Base-by-base conservation (phyloP, 106 monocot species). In the Amphibolis antarctica region DNA sequence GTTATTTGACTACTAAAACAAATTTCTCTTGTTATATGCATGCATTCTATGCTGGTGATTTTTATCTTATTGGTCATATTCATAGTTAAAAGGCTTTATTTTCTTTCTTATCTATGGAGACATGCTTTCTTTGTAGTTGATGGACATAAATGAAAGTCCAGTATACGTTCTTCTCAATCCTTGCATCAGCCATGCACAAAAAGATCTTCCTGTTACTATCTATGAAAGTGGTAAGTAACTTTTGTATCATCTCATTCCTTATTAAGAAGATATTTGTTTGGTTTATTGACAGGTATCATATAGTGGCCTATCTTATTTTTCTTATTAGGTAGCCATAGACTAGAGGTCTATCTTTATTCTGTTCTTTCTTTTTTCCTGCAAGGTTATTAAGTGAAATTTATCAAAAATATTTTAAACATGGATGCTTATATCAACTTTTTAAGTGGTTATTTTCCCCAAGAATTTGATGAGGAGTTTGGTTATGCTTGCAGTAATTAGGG, bases 121-220 rank as follows among this genome's bases (percentile, higher is more conserved):
- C 15, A n/a, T 49, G n/a, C 15, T 12, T 49, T 49, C 48, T 49
- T n/a, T 49, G 48, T 74, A 98, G 96, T 66, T 98, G 73, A 98
- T 98, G 90, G 86, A 98, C 78, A 86, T 98, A 29, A 98, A 98
- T 71, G 96, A 98, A 63, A 98, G 84, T 55, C 90, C 96, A 53
- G 76, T 98, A 43, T 98, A 84, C 74, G 60, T 98, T 65, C 64
- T 98, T 63, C 59, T 98, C 54, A 98, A 98, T 71, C 96, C 96
- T 59, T 64, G 70, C 36, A 82, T 87, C 66, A 84, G 73, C 69
- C 86, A 80, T 87, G 77, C 96, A 42, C 84, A 82, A 48, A 98
- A 98, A 74, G 96, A 98, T 78, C 82, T 98, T 53, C 96, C 96
- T 54, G 71, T 90, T 18, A 82, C 84, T 20, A 86, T 98, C 31